Evolutionary conservation across 495 filamentous ascomycete species (phyloP), one percentile per base, ranked within the genome.

Genomic region (Penicillium lagena): DNA sequence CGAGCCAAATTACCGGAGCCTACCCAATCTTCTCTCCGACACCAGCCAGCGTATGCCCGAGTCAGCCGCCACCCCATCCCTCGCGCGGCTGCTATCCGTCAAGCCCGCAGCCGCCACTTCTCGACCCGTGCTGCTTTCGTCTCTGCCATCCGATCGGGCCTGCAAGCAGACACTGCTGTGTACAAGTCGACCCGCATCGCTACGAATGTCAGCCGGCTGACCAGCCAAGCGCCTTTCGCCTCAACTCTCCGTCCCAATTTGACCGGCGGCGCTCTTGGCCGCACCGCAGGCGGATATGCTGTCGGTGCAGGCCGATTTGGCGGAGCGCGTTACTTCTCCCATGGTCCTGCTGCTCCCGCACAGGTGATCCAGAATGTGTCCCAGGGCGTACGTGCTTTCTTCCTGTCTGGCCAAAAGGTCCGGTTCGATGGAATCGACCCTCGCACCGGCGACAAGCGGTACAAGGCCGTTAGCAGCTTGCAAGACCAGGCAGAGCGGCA

Each of bases 281-380:
- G 93, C 27, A 87, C 89, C 11, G 85, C 90, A 12, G 87, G 90
- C 43, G 93, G 93, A 2, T 97, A 97, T 67, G 73, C 78, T 27
- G 60, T 88, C 12, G 84, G 86, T 14, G 76, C 77, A 39, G 85
- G 84, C 13, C 76, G 86, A 12, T 63, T 80, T 32, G 83, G 85
- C 29, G 82, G 87, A 30, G 83, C 81, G 12, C 77, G 93, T 38
- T 90, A 87, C 66, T 98, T 97, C 72, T 91, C 87, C 1, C 91
- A 96, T 64, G 81, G 81, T 0, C 86, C 93, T 9, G 79, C 89
- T 3, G 81, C 82, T 1, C 89, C 86, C 14, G 88, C 90, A 5
- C 86, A 97, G 60, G 88, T 97, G 13, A 75, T 97, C n/a, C 81
- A 90, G 55, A 96, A 96, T 67, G 91, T 97, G 2, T 95, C 88